phyloP scores from a whole-genome alignment of 1,284 basidiomycete genomes.

The Fistulina hepatica region DNA sequence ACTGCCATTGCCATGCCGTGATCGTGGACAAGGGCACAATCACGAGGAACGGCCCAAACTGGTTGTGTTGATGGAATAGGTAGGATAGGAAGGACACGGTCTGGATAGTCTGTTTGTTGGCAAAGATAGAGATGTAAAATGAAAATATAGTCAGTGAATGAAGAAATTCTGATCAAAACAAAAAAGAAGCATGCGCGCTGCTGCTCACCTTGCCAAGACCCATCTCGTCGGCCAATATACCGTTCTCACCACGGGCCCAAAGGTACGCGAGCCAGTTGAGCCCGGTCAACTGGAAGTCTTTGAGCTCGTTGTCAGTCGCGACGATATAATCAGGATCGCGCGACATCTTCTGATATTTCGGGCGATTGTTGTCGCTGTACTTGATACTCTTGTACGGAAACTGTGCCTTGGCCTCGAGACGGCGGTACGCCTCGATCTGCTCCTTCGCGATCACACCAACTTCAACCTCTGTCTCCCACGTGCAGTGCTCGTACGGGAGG shows the following conservation, averaged over 20 bases:
- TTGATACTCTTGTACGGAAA: conserved; percentile 80
- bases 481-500: conserved; percentile 90
- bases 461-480: conserved; percentile 87
- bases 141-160: conserved; percentile 11
- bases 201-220: conserved; percentile 82
- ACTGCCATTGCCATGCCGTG: conserved; percentile 96
- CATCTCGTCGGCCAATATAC: conserved; percentile 99
- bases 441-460: conserved; percentile 64
- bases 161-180: conserved; percentile 3
- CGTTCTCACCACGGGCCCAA: conserved; percentile 92
- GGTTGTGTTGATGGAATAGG: conserved; percentile 86
- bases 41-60: conserved; percentile 96
- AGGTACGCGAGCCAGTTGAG: conserved; percentile 97
- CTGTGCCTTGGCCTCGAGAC: conserved; percentile 67
- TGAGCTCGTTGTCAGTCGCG: conserved; percentile 72
- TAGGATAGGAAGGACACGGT: conserved; percentile 94
- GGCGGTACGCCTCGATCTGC: conserved; percentile 75
- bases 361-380: conserved; percentile 65
- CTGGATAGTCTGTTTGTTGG: conserved; percentile 90
- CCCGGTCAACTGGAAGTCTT: conserved; percentile 97
- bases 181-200: neutral
- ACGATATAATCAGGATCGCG: conserved; percentile 88
- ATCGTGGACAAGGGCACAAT: conserved; percentile 98
- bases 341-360: conserved; percentile 76
- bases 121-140: too few species aligned